phyloP scores from a whole-genome alignment of 129 eudicot species.

The Ambrosia artemisiifolia region DNA sequence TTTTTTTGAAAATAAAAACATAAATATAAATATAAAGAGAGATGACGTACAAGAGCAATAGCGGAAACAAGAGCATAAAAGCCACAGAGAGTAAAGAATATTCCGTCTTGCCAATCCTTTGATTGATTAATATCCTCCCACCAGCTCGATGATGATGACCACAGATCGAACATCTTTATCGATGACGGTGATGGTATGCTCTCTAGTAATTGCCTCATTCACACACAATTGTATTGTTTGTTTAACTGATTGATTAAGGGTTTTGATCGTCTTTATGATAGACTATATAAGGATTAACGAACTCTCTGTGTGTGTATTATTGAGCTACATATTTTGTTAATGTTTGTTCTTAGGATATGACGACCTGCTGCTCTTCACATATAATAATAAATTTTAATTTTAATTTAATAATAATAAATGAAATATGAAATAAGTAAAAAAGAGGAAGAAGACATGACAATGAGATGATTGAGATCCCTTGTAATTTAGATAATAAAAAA shows the following conservation, averaged over 20 bases:
- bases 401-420: too few species aligned
- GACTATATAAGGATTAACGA: too few species aligned
- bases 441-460: too few species aligned
- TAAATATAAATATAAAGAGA: not conserved
- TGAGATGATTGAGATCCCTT: too few species aligned
- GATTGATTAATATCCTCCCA: constrained; percentile 66
- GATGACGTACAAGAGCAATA: constrained; percentile 55
- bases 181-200: constrained; percentile 28
- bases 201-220: constrained; percentile 22
- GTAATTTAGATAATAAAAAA: too few species aligned
- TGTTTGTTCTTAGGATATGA: too few species aligned
- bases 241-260: not conserved
- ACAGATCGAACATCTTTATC: constrained; percentile 25
- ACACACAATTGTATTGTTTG: not conserved
- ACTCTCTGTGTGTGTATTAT: too few species aligned
- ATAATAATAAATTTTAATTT: too few species aligned
- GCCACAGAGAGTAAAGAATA: constrained; percentile 57
- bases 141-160: constrained; percentile 30
- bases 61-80: constrained; percentile 57
- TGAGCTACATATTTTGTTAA: too few species aligned
- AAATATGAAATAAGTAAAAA: too few species aligned
- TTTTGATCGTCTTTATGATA: too few species aligned
- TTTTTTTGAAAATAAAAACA: not conserved
- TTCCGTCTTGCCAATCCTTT: constrained; percentile 60
- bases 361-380: too few species aligned